Evolutionary conservation across 2,329 filamentous ascomycete species (phyloP).

Genomic region (Leptodontidium sp.): DNA sequence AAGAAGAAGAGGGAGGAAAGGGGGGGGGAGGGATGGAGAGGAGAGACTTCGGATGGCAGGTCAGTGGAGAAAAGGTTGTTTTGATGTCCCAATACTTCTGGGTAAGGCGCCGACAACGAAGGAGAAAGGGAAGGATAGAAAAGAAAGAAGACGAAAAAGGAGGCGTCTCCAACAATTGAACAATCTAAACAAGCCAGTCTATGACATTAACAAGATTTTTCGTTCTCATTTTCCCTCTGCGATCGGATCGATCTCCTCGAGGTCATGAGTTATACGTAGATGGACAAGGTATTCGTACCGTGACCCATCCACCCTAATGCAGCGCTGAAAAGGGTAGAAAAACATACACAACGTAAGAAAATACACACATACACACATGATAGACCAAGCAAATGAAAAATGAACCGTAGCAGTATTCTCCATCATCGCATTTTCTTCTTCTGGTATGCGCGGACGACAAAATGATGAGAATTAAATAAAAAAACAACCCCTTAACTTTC

Average conservation of each 20-base stretch:
- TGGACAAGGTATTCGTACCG: not conserved
- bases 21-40: not conserved
- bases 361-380: constrained; percentile 1
- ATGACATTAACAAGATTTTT: constrained; percentile 22
- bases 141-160: not conserved
- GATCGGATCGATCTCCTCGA: not conserved
- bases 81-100: constrained; percentile 3
- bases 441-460: constrained; percentile 10
- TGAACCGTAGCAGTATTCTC: constrained; percentile 19
- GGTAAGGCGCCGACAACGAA: not conserved
- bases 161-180: constrained; percentile 5
- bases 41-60: not conserved
- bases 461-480: constrained; percentile 28
- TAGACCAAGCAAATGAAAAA: constrained; percentile 12
- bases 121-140: not conserved
- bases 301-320: not conserved
- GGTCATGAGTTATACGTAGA: not conserved
- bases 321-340: not conserved
- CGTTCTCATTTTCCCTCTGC: not conserved
- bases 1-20: not conserved
- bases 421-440: constrained; percentile 27
- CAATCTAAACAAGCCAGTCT: constrained; percentile 20
- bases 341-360: not conserved
- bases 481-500: constrained; percentile 27
- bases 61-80: not conserved